A percentile compares a stretch with the other conserved stretches of the same genome.
Conservation (phyloP, 2,329 filamentous ascomycete genomes). For the Colletotrichum limetticola region DNA sequence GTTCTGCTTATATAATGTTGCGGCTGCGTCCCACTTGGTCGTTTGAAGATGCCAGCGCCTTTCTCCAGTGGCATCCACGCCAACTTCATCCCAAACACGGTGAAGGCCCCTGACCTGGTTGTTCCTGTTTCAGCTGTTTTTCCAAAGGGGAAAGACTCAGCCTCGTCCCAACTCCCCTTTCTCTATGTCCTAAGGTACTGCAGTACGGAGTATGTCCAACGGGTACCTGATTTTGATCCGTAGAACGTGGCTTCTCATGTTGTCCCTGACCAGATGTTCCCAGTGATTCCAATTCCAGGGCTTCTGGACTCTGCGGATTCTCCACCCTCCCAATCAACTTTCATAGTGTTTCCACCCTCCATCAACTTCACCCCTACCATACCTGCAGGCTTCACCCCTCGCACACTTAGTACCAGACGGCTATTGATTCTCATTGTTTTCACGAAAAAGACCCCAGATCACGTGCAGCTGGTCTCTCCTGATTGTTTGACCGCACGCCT, state of each 20-base stretch:
- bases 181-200: background rate
- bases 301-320: background rate
- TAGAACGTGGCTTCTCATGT: background rate
- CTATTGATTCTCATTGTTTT: background rate
- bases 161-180: conserved; percentile 17
- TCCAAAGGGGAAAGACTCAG: conserved; percentile 16
- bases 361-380: background rate
- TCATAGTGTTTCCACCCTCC: background rate
- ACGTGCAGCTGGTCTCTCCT: background rate
- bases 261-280: background rate
- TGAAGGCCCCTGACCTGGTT: conserved; percentile 9
- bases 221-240: no score
- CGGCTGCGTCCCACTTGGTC: conserved; percentile 22
- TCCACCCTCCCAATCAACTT: conserved; percentile 11
- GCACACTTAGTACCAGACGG: no score
- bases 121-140: conserved; percentile 35
- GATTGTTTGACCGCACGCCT: background rate
- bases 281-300: background rate
- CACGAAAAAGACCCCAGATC: conserved; percentile 8
- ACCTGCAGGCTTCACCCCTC: background rate
- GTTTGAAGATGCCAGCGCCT: conserved; percentile 24
- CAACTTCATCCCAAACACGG: conserved; percentile 13
- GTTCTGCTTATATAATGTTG: conserved; percentile 14
- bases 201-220: no score
- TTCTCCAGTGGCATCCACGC: background rate